Evolutionary conservation across 108 stramenopile genomes (phyloP), one percentile per base, ranked within the genome.

Genomic region (Schizochytrium sp.): DNA sequence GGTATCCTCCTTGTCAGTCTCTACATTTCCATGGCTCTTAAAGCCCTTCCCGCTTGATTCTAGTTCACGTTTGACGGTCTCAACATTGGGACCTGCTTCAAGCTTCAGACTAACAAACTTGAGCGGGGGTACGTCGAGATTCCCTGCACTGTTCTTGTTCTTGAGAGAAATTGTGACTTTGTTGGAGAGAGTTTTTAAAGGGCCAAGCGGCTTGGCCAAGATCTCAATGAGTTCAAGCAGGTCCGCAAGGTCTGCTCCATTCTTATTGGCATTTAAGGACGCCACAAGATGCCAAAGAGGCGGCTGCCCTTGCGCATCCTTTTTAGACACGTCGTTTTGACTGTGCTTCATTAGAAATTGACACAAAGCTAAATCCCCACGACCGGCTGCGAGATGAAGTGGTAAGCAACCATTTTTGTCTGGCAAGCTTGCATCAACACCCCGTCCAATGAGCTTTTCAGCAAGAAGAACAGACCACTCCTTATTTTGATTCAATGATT

Each of bases 381-480:
- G 64, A 7, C 5, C 64, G 5, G 76, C 76, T 55, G 76, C 76
- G 3, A 55, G 28, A 28, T 55, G 53, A 28, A 83, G 76, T 40
- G 76, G 50, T 1, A 53, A 55, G 15, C 76, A 42, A 5, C 76
- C 76, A 42, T 83, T 5, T 53, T 49, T 8, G 2, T 83, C 76
- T 40, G 38, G 38, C 15, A n/a, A 47, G 0, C n/a, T 0, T 5
- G 15, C 47, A 17, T 83, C 47, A 2, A 83, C 76, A 40, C 76
- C 76, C 10, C 76, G 76, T 12, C n/a, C n/a, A 38, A 83, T 55
- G 28, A 83, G 19, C 47, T 55, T 49, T 5, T 7, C 76, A 5
- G 76, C 76, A 56, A 83, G 76, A 28, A 49, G 45, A 0, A 40
- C 28, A 2, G n/a, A n/a, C 76, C 76, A 83, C 13, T 83, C 76